phyloP scores from a whole-genome alignment of 306 rosid species.

The Hippophae tibetana region DNA sequence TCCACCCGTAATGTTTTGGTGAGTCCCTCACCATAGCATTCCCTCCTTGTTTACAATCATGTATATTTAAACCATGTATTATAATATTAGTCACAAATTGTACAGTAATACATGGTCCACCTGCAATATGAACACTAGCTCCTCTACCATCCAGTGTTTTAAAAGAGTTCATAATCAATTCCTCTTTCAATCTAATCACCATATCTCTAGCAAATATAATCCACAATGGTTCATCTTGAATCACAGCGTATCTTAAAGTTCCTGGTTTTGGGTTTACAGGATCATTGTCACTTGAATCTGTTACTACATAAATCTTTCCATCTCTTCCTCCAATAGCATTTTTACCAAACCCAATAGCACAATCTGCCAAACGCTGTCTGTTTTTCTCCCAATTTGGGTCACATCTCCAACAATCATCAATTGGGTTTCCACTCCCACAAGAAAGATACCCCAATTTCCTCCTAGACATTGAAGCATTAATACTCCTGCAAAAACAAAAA shows the following conservation, averaged over 20 bases:
- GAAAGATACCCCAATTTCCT: conserved; percentile 75
- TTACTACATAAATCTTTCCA: conserved; percentile 71
- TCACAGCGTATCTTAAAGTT: conserved; percentile 73
- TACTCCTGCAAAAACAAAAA: conserved; percentile 31
- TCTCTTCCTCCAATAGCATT: conserved; percentile 74
- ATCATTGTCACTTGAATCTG: conserved; percentile 61
- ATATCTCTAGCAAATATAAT: conserved; percentile 80
- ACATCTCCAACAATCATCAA: conserved; percentile 97
- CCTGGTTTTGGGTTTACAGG: conserved; percentile 72
- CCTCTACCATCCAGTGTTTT: conserved; percentile 92
- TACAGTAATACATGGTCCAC: conserved; percentile 90
- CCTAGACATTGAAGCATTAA: conserved; percentile 47
- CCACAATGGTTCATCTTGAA: conserved; percentile 93
- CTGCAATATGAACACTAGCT: conserved; percentile 85
- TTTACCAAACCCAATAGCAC: conserved; percentile 91
- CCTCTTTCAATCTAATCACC: conserved; percentile 79
- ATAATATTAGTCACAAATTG: conserved; percentile 82
- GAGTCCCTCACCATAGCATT: conserved; percentile 77
- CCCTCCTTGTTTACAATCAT: conserved; percentile 88
- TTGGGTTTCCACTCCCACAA: conserved; percentile 84
- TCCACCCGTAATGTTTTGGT: conserved; percentile 78
- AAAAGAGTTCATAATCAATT: conserved; percentile 87
- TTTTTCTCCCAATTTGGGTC: conserved; percentile 78
- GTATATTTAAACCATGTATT: conserved; percentile 67
- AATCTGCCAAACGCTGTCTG: conserved; percentile 77